Base-by-base conservation (phyloP, 108 stramenopile genomes). In the Discostella pseudostelligera region DNA sequence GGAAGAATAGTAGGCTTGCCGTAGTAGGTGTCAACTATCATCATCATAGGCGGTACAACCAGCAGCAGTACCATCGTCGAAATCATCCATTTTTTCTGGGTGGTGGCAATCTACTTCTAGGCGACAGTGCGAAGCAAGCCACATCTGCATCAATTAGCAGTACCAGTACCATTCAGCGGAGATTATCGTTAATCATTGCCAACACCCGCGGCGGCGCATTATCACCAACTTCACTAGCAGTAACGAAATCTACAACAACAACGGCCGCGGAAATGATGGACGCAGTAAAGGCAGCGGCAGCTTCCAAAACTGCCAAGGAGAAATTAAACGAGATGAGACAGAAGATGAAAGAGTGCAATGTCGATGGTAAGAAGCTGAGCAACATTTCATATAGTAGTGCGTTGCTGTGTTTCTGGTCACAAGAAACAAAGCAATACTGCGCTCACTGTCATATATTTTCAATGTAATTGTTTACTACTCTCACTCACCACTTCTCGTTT, bases 311-410 rank as follows among this genome's bases (percentile, higher is more conserved):
- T 22, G 81, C 83, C 11, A 70, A 70, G 4, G 70, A 66, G 0
- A 88, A 87, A 48, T 61, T 92, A 60, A 77, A 58, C 0, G 62
- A 72, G 2, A 74, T 92, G 40, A 74, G 90, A 29, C 59, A 59
- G 8, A 76, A 74, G 47, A 84, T 92, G 83, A 72, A 81, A 55
- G 84, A 88, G 45, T 51, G 71, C 17, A 43, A 74, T 9, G 60
- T 92, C 35, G 83, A 92, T 81, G 86, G 72, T 74, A 50, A 59
- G 72, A 28, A 22, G 17, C 39, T 8, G n/a, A 53, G 51, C 4
- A 13, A 26, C 19, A 3, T 4, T 26, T 2, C 2, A 35, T 56
- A 51, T 59, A 2, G 8, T 53, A 13, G 4, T 19, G 6, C 21
- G 36, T 64, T 36, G 4, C 46, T 67, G 35, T 37, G 8, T 51